Evolutionary conservation across 73 alveolate genomes (phyloP).

Genomic region (Stentor coeruleus): DNA sequence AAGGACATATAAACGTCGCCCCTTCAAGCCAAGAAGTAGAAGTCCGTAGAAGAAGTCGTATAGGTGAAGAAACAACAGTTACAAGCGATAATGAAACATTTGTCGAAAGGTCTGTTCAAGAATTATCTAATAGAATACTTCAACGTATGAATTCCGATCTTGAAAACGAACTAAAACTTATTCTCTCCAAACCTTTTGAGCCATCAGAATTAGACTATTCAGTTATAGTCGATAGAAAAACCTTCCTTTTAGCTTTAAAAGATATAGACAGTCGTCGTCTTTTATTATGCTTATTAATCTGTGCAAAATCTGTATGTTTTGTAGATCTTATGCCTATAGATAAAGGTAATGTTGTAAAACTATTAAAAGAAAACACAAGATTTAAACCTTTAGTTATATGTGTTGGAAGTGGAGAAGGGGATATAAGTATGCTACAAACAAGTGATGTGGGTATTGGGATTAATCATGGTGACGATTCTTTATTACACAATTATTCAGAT

Average conservation of each 20-base stretch:
- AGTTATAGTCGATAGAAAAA: background rate
- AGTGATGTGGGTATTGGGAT: slow-evolving; percentile 15
- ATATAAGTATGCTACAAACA: slow-evolving; percentile 5
- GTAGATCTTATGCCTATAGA: slow-evolving; percentile 12
- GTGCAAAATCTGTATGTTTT: slow-evolving; percentile 20
- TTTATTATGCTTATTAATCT: background rate
- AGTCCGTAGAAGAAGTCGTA: background rate
- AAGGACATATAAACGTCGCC: background rate
- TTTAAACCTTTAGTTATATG: background rate
- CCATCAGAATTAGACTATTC: background rate
- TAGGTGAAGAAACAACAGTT: background rate
- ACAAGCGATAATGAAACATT: background rate
- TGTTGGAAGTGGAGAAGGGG: background rate
- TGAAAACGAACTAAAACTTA: background rate
- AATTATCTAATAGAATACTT: background rate
- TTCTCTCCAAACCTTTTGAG: background rate
- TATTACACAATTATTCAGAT: background rate
- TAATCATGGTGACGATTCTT: background rate
- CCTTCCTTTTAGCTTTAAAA: background rate
- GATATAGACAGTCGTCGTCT: background rate
- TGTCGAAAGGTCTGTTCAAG: background rate
- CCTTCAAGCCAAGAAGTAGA: background rate
- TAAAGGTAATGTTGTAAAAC: background rate
- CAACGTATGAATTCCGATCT: background rate
- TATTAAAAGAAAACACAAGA: background rate